Evolutionary conservation across 768 basidiomycete genomes (phyloP).

Genomic region (Cystofilobasidium ferigula): DNA sequence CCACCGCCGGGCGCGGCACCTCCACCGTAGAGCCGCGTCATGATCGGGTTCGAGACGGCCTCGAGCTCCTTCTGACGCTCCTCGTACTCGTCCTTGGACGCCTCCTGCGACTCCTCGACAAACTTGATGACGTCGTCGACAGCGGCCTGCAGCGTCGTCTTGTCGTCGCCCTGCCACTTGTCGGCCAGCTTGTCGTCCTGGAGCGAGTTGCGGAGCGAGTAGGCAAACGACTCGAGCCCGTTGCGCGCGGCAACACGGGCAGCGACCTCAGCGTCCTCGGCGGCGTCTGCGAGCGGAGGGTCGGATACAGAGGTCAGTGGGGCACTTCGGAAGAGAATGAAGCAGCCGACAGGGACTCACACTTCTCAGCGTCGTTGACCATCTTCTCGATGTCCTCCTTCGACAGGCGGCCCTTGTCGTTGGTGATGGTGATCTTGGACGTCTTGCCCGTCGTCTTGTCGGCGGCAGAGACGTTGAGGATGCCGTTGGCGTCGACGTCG

Average conservation of each 20-base stretch:
- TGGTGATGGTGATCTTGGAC: slow-evolving; percentile 63
- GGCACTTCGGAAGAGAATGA: too few relatives aligned
- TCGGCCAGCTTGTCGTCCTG: slow-evolving; percentile 30
- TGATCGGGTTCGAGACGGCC: slow-evolving; percentile 92
- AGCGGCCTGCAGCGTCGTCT: slow-evolving; percentile 59
- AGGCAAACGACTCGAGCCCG: slow-evolving; percentile 81
- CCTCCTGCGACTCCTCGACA: slow-evolving; percentile 79
- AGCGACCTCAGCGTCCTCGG: slow-evolving; percentile 34
- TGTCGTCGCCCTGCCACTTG: slow-evolving; percentile 37
- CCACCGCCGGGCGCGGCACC: slow-evolving; percentile 74
- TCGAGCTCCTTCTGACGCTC: slow-evolving; percentile 96
- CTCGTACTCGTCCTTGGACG: slow-evolving; percentile 94
- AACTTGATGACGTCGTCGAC: slow-evolving; percentile 74
- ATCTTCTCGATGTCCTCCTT: slow-evolving; percentile 98
- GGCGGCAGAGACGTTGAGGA: slow-evolving; percentile 94
- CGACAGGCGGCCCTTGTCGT: slow-evolving; percentile 93
- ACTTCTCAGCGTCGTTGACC: slow-evolving; percentile 99
- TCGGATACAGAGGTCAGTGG: too few relatives aligned
- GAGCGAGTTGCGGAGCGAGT: slow-evolving; percentile 86
- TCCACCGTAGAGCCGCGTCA: slow-evolving; percentile 86
- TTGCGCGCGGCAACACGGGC: slow-evolving; percentile 58
- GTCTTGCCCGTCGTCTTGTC: slow-evolving; percentile 98
- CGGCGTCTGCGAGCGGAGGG: slow-evolving; percentile 22
- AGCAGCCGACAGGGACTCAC: slow-evolving; percentile 48
- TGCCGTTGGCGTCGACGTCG: slow-evolving; percentile 98